Evolutionary conservation across 495 filamentous ascomycete species (phyloP).

Genomic region (Talaromyces trachyspermus): DNA sequence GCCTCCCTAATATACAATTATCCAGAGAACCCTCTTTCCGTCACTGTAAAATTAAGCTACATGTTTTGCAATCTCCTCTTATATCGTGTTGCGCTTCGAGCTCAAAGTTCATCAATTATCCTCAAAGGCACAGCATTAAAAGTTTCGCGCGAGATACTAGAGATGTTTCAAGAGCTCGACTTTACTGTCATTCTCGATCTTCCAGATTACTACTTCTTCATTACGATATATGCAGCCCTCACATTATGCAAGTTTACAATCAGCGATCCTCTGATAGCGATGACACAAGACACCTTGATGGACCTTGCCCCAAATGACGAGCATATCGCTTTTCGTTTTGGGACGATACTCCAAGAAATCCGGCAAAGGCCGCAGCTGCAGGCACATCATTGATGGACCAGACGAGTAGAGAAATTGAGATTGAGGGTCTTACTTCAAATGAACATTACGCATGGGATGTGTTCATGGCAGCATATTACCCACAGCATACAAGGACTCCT

Average conservation of each 20-base stretch:
- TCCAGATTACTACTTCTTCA: slow-evolving; percentile 33
- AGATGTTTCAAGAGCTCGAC: neutral
- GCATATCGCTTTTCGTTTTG: slow-evolving; percentile 30
- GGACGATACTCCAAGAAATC: neutral
- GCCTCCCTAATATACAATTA: neutral
- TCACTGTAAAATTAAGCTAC: slow-evolving; percentile 2
- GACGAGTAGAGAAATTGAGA: neutral
- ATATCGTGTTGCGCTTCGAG: neutral
- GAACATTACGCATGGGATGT: neutral
- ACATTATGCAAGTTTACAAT: slow-evolving; percentile 34
- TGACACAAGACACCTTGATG: slow-evolving; percentile 31
- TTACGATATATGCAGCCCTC: slow-evolving; percentile 33
- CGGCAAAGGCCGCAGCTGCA: neutral
- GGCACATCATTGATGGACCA: neutral
- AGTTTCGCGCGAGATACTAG: neutral
- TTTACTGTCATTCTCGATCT: slow-evolving; percentile 18
- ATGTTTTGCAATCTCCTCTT: slow-evolving; percentile 2
- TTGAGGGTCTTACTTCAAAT: neutral
- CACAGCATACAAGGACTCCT: neutral
- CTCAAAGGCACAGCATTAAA: neutral
- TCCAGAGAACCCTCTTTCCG: neutral
- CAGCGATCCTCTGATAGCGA: slow-evolving; percentile 29
- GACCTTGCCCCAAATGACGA: slow-evolving; percentile 31
- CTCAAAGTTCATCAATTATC: neutral
- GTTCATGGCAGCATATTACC: neutral